Conservation (phyloP, 2,329 filamentous ascomycete species). For the Xylariaceae sp. region DNA sequence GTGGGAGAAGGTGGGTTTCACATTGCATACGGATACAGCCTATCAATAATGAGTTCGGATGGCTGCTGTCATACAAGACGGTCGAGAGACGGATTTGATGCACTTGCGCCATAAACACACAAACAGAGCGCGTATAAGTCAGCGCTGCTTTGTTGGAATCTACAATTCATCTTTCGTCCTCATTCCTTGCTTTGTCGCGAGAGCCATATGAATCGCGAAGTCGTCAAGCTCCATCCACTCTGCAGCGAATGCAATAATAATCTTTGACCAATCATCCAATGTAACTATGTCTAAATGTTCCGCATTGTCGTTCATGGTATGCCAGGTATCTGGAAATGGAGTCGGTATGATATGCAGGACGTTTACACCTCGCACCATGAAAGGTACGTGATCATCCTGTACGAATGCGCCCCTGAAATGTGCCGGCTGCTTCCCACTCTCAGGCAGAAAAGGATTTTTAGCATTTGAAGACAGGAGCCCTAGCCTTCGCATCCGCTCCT, state of each 20-base stretch:
- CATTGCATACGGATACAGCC: too few species aligned
- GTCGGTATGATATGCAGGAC: slow-evolving; percentile 84
- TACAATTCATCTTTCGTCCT: too few species aligned
- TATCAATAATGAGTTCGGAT: too few species aligned
- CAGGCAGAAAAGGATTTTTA: slow-evolving; percentile 58
- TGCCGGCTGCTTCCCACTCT: slow-evolving; percentile 49
- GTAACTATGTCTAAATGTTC: slow-evolving; percentile 77
- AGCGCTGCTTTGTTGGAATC: too few species aligned
- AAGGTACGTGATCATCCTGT: slow-evolving; percentile 88
- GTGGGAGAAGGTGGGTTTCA: too few species aligned
- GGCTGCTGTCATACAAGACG: too few species aligned
- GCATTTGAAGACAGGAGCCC: slow-evolving; percentile 48
- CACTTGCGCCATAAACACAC: too few species aligned
- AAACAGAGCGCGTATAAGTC: too few species aligned
- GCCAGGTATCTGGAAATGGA: slow-evolving; percentile 83
- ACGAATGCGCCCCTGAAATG: slow-evolving; percentile 52
- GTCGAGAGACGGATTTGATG: too few species aligned
- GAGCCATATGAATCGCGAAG: too few species aligned
- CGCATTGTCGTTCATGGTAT: slow-evolving; percentile 77
- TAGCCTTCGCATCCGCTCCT: slow-evolving; percentile 67
- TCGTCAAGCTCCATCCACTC: slow-evolving; percentile 82
- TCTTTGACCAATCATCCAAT: slow-evolving; percentile 80
- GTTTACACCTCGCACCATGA: slow-evolving; percentile 80
- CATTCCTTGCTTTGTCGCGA: too few species aligned
- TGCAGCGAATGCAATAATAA: slow-evolving; percentile 77